phyloP scores from a whole-genome alignment of 495 filamentous ascomycete species.

The Aspergillus sclerotioniger region DNA sequence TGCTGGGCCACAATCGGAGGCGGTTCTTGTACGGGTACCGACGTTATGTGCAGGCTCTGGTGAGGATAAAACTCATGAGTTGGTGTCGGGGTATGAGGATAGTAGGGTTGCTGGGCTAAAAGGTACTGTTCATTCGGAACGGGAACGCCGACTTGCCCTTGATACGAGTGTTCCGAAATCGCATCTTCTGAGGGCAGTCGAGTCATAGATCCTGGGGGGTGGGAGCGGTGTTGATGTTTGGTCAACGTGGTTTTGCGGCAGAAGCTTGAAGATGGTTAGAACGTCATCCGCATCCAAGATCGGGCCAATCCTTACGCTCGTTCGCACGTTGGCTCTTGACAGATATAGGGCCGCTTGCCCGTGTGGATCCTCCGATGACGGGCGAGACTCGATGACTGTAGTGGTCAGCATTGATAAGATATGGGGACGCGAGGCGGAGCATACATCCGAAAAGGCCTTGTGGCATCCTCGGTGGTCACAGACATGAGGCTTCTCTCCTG shows the following conservation, averaged over 20 bases:
- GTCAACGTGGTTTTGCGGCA: slow-evolving; percentile 87
- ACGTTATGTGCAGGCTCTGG: slow-evolving; percentile 32
- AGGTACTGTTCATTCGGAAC: slow-evolving; percentile 38
- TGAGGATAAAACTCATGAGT: slow-evolving; percentile 40
- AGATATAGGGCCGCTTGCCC: slow-evolving; percentile 81
- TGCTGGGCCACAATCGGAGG: slow-evolving; percentile 33
- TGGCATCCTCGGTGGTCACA: slow-evolving; percentile 77
- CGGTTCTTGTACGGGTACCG: slow-evolving; percentile 32
- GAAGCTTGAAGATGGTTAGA: slow-evolving; percentile 53
- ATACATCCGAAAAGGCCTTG: slow-evolving; percentile 85
- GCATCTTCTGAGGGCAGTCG: slow-evolving; percentile 44
- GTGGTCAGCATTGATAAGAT: slow-evolving; percentile 5
- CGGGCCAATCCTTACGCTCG: slow-evolving; percentile 60
- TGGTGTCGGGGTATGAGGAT: slow-evolving; percentile 31
- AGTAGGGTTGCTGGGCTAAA: slow-evolving; percentile 38
- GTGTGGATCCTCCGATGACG: slow-evolving; percentile 86
- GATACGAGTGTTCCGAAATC: slow-evolving; percentile 42
- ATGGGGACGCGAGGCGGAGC: slow-evolving; percentile 23
- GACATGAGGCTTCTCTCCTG: slow-evolving; percentile 84
- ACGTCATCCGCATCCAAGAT: neutral
- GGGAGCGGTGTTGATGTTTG: slow-evolving; percentile 72
- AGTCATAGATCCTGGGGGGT: slow-evolving; percentile 57
- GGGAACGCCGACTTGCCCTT: slow-evolving; percentile 16
- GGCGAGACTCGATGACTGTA: slow-evolving; percentile 81
- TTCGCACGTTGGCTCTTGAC: slow-evolving; percentile 71